Conservation (phyloP, 2,329 filamentous ascomycete species). For the Parafenestella ontariensis region DNA sequence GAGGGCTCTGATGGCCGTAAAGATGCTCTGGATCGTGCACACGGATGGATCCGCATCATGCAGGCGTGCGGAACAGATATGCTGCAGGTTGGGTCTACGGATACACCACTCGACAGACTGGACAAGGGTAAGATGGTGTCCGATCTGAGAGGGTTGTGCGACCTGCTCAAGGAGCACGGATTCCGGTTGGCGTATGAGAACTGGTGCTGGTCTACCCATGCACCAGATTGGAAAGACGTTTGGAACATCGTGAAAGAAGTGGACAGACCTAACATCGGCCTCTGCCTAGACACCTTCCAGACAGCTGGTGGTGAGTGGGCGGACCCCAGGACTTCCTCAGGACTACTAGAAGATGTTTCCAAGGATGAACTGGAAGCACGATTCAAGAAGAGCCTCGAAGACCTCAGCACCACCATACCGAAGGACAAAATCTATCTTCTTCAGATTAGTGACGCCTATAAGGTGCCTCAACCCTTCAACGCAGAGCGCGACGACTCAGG, state of each 20-base stretch:
- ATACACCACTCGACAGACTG: slow-evolving; percentile 64
- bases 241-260: slow-evolving; percentile 72
- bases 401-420: slow-evolving; percentile 65
- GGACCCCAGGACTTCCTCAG: slow-evolving; percentile 70
- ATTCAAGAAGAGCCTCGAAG: slow-evolving; percentile 63
- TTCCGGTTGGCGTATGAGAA: slow-evolving; percentile 78
- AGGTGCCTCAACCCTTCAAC: slow-evolving; percentile 63
- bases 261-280: slow-evolving; percentile 70
- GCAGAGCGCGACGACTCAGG: slow-evolving; percentile 59
- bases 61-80: slow-evolving; percentile 71
- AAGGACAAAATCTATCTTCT: slow-evolving; percentile 75
- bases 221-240: slow-evolving; percentile 71
- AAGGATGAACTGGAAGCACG: slow-evolving; percentile 57
- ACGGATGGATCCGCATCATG: slow-evolving; percentile 76
- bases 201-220: slow-evolving; percentile 73
- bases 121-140: slow-evolving; percentile 61
- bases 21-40: slow-evolving; percentile 68
- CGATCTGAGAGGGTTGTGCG: slow-evolving; percentile 66
- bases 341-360: slow-evolving; percentile 60
- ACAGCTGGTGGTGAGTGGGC: slow-evolving; percentile 75
- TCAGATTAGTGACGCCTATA: slow-evolving; percentile 79
- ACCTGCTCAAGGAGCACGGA: slow-evolving; percentile 61
- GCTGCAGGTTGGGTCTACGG: slow-evolving; percentile 71
- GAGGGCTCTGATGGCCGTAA: slow-evolving; percentile 63
- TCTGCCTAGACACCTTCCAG: slow-evolving; percentile 82